These are phyloP conservation scores for Crotalaria pallida DNA, from an alignment of 306 rosid species.

Conservation along the genomic window DNA sequence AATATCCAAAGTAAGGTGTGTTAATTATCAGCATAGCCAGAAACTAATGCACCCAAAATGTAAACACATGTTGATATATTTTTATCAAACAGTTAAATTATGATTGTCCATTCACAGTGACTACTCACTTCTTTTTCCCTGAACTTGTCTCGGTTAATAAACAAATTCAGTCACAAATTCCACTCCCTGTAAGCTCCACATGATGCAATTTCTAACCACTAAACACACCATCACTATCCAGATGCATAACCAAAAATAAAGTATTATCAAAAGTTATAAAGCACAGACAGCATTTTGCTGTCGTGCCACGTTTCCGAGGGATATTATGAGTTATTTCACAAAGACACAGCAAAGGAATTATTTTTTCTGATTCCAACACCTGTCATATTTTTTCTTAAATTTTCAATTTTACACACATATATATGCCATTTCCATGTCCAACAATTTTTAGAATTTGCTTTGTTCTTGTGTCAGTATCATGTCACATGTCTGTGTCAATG, in stretches of 20 bases:
- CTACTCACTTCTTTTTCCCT: background rate
- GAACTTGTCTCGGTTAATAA: conserved; percentile 9
- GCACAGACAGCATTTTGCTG: too few species aligned
- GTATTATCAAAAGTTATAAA: background rate
- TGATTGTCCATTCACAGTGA: conserved; percentile 1
- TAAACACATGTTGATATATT: background rate
- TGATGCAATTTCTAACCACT: conserved; percentile 7
- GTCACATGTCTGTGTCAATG: too few species aligned
- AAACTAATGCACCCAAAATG: background rate
- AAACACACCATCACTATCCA: background rate
- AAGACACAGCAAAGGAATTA: too few species aligned
- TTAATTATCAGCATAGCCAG: background rate
- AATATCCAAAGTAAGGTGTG: background rate
- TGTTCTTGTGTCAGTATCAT: too few species aligned
- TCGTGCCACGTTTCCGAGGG: too few species aligned
- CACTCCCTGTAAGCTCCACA: conserved; percentile 13
- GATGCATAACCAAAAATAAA: conserved; percentile 14
- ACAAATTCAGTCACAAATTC: conserved; percentile 12
- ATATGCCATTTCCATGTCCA: too few species aligned
- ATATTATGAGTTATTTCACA: too few species aligned
- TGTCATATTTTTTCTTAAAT: too few species aligned
- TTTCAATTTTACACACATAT: too few species aligned
- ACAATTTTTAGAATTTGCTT: too few species aligned
- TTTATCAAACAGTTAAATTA: conserved; percentile 7
- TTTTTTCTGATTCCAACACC: too few species aligned